Conservation (phyloP, 768 basidiomycete genomes). For the Psilocybe cyanescens region DNA sequence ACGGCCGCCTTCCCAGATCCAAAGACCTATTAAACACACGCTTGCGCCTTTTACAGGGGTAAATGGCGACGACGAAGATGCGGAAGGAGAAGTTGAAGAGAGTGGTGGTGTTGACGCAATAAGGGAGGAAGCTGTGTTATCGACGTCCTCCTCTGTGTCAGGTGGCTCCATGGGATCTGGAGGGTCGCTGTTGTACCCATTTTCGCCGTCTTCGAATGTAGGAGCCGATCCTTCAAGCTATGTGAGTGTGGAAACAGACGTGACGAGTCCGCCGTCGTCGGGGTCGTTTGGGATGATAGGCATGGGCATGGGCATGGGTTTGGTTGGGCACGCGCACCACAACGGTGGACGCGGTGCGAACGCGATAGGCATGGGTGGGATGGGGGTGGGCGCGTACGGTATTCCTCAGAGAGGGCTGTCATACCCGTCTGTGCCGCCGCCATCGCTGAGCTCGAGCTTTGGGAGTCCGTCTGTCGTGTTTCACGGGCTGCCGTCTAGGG, state of each 20-base stretch:
- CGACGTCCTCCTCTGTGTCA: neutral
- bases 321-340: no score
- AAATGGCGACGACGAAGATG: neutral
- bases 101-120: neutral
- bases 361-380: constrained; percentile 14
- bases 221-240: constrained; percentile 50
- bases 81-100: neutral
- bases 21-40: neutral
- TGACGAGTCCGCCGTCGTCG: constrained; percentile 78
- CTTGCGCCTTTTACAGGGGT: neutral
- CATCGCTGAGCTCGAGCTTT: constrained; percentile 78
- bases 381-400: constrained; percentile 12
- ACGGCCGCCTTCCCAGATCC: constrained; percentile 59
- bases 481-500: neutral
- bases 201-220: constrained; percentile 53
- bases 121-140: neutral
- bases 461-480: constrained; percentile 63
- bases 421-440: constrained; percentile 85
- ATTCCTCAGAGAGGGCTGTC: constrained; percentile 48
- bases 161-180: neutral
- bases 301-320: neutral
- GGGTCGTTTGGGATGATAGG: constrained; percentile 42
- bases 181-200: constrained; percentile 55
- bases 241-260: constrained; percentile 60
- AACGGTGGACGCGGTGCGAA: neutral